Percentiles rank a stretch among this genome's conserved stretches.
Evolutionary conservation across 129 eudicot species (phyloP).

Genomic region (Oenanthe sinensis): DNA sequence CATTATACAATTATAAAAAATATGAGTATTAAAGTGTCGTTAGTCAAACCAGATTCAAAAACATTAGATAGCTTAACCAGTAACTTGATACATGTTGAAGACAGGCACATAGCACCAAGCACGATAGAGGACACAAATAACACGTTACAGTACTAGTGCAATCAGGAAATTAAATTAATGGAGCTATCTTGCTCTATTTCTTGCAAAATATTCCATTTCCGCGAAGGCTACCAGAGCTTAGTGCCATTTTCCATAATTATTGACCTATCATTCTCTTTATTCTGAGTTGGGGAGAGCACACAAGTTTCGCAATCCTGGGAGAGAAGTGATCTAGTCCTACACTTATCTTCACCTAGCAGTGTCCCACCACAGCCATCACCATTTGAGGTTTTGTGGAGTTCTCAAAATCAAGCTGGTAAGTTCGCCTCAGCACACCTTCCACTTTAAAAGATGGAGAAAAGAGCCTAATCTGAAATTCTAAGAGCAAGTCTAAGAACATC

Average conservation of each 20-base stretch:
- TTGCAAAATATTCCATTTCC: conserved; percentile 42
- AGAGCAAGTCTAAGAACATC: no score
- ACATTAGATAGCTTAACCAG: background rate
- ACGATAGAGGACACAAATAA: background rate
- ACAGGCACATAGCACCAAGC: background rate
- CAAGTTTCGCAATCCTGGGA: conserved; percentile 41
- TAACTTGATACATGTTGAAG: background rate
- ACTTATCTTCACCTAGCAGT: conserved; percentile 34
- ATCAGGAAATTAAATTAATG: no score
- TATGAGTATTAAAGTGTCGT: no score
- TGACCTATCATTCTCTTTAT: conserved; percentile 8
- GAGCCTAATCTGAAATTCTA: conserved; percentile 49
- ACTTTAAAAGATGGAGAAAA: conserved; percentile 35
- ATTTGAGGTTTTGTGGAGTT: conserved; percentile 49
- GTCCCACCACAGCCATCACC: conserved; percentile 44
- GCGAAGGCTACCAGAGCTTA: conserved; percentile 22
- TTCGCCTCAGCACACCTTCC: conserved; percentile 50
- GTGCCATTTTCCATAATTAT: conserved; percentile 18
- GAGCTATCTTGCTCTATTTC: conserved; percentile 15
- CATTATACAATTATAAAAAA: no score
- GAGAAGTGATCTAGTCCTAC: conserved; percentile 38
- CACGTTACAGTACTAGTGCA: no score
- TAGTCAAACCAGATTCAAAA: no score
- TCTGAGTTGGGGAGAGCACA: conserved; percentile 17
- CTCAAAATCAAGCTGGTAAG: conserved; percentile 45